phyloP scores from a whole-genome alignment of 441 rosid species.

The California macrophylla region DNA sequence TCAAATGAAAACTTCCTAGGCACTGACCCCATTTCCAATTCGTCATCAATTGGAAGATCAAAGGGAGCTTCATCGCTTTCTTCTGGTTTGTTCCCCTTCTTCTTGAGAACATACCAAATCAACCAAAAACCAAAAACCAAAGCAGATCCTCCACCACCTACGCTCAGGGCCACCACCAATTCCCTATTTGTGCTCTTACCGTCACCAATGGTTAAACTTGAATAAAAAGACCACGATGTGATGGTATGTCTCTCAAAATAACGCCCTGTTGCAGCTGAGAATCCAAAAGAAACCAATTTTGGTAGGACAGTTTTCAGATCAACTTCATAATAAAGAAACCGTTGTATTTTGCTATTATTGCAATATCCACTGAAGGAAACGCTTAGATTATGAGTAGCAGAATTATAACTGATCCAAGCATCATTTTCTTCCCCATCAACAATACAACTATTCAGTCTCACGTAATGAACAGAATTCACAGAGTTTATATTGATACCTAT shows the following conservation, averaged over 20 bases:
- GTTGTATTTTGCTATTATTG: slow-evolving; percentile 21
- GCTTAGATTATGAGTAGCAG: slow-evolving; percentile 21
- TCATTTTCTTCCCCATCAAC: slow-evolving; percentile 24
- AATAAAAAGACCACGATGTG: slow-evolving; percentile 31
- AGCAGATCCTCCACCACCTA: slow-evolving; percentile 4
- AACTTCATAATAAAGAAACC: slow-evolving; percentile 17
- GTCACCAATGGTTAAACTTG: slow-evolving; percentile 20
- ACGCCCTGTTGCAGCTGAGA: slow-evolving; percentile 23
- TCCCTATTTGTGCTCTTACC: not conserved
- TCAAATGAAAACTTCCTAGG: slow-evolving; percentile 36
- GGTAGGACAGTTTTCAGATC: slow-evolving; percentile 29
- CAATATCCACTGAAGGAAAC: slow-evolving; percentile 23
- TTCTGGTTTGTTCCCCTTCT: not conserved
- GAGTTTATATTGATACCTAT: slow-evolving; percentile 36
- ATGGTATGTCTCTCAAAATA: slow-evolving; percentile 17
- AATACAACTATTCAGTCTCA: slow-evolving; percentile 25
- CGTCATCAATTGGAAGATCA: slow-evolving; percentile 29
- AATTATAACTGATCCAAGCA: slow-evolving; percentile 25
- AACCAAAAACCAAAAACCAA: not conserved
- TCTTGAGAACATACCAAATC: slow-evolving; percentile 5
- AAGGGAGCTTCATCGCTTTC: not conserved
- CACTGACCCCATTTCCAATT: slow-evolving; percentile 39
- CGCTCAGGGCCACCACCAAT: not conserved
- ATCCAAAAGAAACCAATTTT: slow-evolving; percentile 30
- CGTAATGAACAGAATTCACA: slow-evolving; percentile 14